These are phyloP conservation scores for Elsinoe arachidis DNA, from an alignment of 2,329 filamentous ascomycete genomes.

Conservation along the genomic window DNA sequence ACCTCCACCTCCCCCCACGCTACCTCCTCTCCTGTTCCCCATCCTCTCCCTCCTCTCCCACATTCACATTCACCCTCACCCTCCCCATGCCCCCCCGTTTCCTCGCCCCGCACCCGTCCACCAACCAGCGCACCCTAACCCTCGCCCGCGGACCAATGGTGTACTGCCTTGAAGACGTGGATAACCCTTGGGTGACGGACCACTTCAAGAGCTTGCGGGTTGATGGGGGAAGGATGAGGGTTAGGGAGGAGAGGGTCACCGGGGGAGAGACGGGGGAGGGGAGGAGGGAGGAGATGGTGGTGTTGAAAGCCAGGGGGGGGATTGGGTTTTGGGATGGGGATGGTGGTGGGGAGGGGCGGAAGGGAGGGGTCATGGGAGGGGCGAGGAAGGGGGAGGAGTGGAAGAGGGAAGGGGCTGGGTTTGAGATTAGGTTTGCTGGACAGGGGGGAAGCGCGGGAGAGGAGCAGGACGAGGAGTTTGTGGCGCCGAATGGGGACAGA, in stretches of 20 bases:
- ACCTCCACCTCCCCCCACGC: conserved; percentile 37
- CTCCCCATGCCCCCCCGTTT: conserved; percentile 42
- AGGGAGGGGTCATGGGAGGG: not conserved
- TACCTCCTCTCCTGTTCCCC: conserved; percentile 36
- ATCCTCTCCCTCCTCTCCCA: no score
- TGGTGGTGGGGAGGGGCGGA: no score
- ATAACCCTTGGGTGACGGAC: conserved; percentile 48
- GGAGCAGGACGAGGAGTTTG: not conserved
- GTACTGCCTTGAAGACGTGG: conserved; percentile 53
- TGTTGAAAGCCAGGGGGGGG: not conserved
- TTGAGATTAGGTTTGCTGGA: not conserved
- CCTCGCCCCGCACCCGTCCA: conserved; percentile 47
- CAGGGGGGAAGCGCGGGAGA: not conserved
- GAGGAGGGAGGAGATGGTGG: conserved; percentile 24
- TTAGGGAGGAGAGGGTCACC: conserved; percentile 4
- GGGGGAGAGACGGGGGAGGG: conserved; percentile 16
- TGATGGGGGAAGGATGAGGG: not conserved
- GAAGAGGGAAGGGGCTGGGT: not conserved
- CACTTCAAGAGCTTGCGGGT: conserved; percentile 44
- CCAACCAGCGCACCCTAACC: conserved; percentile 46
- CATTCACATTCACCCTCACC: conserved; percentile 42
- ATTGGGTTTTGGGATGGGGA: not conserved
- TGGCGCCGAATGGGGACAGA: not conserved
- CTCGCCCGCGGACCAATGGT: conserved; percentile 50
- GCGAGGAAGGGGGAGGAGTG: not conserved